A percentile compares a stretch with the other conserved stretches of the same genome.
Evolutionary conservation across 305 asterid species (phyloP).

Genomic region (Stenogyne calaminthoides): DNA sequence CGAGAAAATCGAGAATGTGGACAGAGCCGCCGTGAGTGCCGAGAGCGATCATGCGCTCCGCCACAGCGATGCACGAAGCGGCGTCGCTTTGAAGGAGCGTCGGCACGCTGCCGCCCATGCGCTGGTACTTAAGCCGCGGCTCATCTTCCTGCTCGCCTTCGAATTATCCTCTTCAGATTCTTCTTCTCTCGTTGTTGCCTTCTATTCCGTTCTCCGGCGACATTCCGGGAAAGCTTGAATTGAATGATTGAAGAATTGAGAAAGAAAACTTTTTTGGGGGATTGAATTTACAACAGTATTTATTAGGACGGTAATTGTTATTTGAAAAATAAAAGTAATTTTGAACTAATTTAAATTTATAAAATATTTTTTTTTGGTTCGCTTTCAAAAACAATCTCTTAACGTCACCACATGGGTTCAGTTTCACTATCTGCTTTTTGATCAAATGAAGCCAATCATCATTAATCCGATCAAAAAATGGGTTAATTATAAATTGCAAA

Average conservation of each 20-base stretch:
- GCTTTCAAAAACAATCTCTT: no score
- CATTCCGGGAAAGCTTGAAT: conserved; percentile 40
- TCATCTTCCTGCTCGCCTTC: conserved; percentile 80
- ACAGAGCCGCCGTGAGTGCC: conserved; percentile 85
- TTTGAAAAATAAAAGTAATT: no score
- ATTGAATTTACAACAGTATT: no score
- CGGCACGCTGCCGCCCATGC: conserved; percentile 97
- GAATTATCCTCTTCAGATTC: conserved; percentile 69
- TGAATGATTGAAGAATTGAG: conserved; percentile 12
- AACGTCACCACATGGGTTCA: no score
- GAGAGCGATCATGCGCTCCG: conserved; percentile 97
- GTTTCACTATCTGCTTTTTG: no score
- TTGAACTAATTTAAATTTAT: no score
- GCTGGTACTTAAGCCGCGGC: conserved; percentile 92
- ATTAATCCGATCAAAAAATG: no score
- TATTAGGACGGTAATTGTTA: no score
- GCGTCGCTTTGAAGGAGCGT: conserved; percentile 79
- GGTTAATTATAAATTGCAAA: no score
- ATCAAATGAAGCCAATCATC: no score
- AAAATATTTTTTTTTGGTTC: no score
- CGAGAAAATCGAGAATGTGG: conserved; percentile 94
- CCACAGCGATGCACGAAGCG: conserved; percentile 83
- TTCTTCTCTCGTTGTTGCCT: conserved; percentile 85
- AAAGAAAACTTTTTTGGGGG: neutral
- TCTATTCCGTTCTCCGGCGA: conserved; percentile 86